These are phyloP conservation scores for Elongisporangium undulatum DNA, from an alignment of 352 stramenopile species.

Conservation along the genomic window DNA sequence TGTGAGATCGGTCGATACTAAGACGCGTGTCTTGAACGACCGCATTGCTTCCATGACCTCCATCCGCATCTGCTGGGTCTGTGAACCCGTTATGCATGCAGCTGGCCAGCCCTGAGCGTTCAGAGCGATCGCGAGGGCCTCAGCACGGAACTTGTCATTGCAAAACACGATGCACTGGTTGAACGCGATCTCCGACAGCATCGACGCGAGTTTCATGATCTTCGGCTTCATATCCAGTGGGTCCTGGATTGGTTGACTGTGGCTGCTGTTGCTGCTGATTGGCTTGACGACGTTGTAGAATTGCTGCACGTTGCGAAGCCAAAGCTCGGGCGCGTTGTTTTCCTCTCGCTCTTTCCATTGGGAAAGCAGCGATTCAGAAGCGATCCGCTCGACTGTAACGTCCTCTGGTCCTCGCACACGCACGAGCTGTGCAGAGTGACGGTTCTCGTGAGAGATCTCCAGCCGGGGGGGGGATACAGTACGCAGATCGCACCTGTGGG, in stretches of 20 bases:
- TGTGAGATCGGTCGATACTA: conserved; percentile 77
- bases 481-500: conserved; percentile 33
- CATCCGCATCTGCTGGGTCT: conserved; percentile 52
- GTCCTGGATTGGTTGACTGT: conserved; percentile 8
- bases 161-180: conserved; percentile 82
- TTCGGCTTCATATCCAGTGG: conserved; percentile 48
- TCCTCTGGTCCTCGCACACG: conserved; percentile 49
- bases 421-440: conserved; percentile 35
- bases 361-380: conserved; percentile 29
- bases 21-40: conserved; percentile 37
- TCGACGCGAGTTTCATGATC: conserved; percentile 36
- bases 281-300: conserved; percentile 54
- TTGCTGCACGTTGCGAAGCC: conserved; percentile 64
- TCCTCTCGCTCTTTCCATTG: conserved; percentile 50
- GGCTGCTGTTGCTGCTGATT: not conserved
- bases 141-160: conserved; percentile 78
- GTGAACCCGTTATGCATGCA: conserved; percentile 61
- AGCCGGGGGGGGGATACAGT: not conserved
- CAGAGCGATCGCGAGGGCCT: conserved; percentile 54
- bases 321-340: conserved; percentile 47
- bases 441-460: not conserved
- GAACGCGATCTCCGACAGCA: conserved; percentile 69
- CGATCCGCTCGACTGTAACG: conserved; percentile 65
- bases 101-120: conserved; percentile 47
- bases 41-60: conserved; percentile 64